phyloP scores from a whole-genome alignment of 139 green algal species.

The Marvania coccoides region DNA sequence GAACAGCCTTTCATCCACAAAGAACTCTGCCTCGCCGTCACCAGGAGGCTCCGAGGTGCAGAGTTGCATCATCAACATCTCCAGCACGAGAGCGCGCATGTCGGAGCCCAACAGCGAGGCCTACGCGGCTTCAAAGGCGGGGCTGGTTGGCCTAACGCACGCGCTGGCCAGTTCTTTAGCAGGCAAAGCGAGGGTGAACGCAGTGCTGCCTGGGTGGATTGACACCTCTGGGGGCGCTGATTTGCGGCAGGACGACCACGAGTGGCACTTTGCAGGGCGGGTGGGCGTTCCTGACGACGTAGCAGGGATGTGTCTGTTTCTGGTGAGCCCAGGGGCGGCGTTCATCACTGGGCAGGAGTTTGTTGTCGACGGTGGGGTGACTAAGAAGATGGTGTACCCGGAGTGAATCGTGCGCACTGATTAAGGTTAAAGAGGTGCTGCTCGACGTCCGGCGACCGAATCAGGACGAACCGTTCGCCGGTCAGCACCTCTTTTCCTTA shows the following conservation, averaged over 20 bases:
- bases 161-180: slow-evolving; percentile 28
- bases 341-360: slow-evolving; percentile 55
- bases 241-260: slow-evolving; percentile 30
- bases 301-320: slow-evolving; percentile 35
- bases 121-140: slow-evolving; percentile 46
- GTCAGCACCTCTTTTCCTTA: too few species aligned
- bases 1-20: too few species aligned
- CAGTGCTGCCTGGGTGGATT: slow-evolving; percentile 47
- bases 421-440: neutral
- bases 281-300: slow-evolving; percentile 38
- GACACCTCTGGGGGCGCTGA: slow-evolving; percentile 25
- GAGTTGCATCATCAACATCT: slow-evolving; percentile 52
- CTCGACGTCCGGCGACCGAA: too few species aligned
- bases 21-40: too few species aligned
- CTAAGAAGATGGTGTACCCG: slow-evolving; percentile 45
- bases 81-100: slow-evolving; percentile 34
- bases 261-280: slow-evolving; percentile 39
- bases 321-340: slow-evolving; percentile 16
- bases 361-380: slow-evolving; percentile 41
- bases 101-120: slow-evolving; percentile 44
- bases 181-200: slow-evolving; percentile 29
- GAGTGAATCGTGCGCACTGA: slow-evolving; percentile 9
- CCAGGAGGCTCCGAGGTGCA: too few species aligned
- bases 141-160: slow-evolving; percentile 46
- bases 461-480: too few species aligned